phyloP scores from a whole-genome alignment of 305 asterid species.

The Andrographis paniculata region DNA sequence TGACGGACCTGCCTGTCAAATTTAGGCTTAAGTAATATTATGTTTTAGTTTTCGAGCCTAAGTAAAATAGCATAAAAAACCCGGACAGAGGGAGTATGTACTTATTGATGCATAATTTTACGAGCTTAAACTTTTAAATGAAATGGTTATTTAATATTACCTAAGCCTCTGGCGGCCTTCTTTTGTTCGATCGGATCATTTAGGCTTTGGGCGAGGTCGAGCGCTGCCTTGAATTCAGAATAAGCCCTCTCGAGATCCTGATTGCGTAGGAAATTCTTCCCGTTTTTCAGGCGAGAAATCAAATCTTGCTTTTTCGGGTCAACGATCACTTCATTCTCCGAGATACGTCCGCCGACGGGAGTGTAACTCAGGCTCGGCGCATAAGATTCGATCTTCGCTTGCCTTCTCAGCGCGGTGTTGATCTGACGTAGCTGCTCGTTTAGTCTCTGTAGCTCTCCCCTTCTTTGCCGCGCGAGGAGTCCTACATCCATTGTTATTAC shows the following conservation, averaged over 20 bases:
- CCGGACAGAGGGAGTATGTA: too few relatives aligned
- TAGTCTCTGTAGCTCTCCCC: slow-evolving; percentile 66
- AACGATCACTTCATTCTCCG: slow-evolving; percentile 70
- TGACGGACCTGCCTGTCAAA: too few relatives aligned
- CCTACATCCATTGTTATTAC: too few relatives aligned
- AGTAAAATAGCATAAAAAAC: too few relatives aligned
- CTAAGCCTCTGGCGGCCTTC: slow-evolving; percentile 98
- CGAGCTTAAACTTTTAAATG: too few relatives aligned
- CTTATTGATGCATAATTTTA: too few relatives aligned
- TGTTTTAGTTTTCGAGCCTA: too few relatives aligned
- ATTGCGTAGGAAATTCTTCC: slow-evolving; percentile 72
- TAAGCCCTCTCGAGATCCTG: slow-evolving; percentile 82
- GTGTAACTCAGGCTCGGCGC: slow-evolving; percentile 73
- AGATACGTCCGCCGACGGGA: slow-evolving; percentile 57
- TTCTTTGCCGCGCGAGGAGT: slow-evolving; percentile 88
- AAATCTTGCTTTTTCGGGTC: slow-evolving; percentile 82
- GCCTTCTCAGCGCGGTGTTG: slow-evolving; percentile 83
- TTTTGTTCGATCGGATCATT: slow-evolving; percentile 82
- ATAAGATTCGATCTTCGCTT: slow-evolving; percentile 92
- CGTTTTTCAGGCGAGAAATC: slow-evolving; percentile 65
- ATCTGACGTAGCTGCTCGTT: slow-evolving; percentile 96
- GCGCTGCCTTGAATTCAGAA: slow-evolving; percentile 76
- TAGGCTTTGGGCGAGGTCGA: slow-evolving; percentile 70
- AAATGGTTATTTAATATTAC: slow-evolving; percentile 34
- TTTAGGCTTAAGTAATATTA: too few relatives aligned